Evolutionary conservation across 768 basidiomycete genomes (phyloP).

Genomic region (Lanmaoa rubissima): DNA sequence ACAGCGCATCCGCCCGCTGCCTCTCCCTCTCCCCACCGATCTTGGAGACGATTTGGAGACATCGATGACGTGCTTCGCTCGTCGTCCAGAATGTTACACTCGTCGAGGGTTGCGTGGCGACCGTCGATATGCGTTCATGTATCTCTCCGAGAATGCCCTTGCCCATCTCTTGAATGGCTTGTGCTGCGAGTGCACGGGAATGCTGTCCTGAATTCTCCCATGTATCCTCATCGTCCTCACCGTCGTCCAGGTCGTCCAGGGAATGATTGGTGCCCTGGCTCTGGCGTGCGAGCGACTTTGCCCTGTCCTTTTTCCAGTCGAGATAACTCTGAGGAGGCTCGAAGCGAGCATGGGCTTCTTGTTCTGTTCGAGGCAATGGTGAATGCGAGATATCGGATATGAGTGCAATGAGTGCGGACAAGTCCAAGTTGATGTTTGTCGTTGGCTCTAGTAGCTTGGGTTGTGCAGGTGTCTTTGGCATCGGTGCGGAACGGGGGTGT

Average conservation of each 20-base stretch:
- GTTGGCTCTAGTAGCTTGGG: conserved; percentile 45
- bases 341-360: conserved; percentile 64
- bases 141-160: conserved; percentile 63
- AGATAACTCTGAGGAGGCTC: conserved; percentile 55
- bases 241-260: conserved; percentile 7
- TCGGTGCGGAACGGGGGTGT: conserved; percentile 8
- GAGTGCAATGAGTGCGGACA: conserved; percentile 82
- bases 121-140: conserved; percentile 40
- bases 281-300: conserved; percentile 7
- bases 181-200: conserved; percentile 66
- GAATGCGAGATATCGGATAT: conserved; percentile 81
- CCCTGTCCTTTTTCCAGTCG: conserved; percentile 52
- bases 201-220: conserved; percentile 48
- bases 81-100: conserved; percentile 77
- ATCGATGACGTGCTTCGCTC: conserved; percentile 67
- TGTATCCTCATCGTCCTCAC: not conserved
- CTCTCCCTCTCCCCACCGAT: conserved; percentile 75
- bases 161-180: conserved; percentile 73
- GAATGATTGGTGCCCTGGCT: not conserved
- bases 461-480: not conserved
- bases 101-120: not conserved
- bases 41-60: conserved; percentile 72
- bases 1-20: conserved; percentile 59
- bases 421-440: conserved; percentile 68
- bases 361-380: conserved; percentile 51